A percentile compares a stretch with the other conserved stretches of the same genome.
These are phyloP conservation scores for Lolium multiflorum DNA, from an alignment of 176 grass and related monocot genomes.

Conservation along the genomic window DNA sequence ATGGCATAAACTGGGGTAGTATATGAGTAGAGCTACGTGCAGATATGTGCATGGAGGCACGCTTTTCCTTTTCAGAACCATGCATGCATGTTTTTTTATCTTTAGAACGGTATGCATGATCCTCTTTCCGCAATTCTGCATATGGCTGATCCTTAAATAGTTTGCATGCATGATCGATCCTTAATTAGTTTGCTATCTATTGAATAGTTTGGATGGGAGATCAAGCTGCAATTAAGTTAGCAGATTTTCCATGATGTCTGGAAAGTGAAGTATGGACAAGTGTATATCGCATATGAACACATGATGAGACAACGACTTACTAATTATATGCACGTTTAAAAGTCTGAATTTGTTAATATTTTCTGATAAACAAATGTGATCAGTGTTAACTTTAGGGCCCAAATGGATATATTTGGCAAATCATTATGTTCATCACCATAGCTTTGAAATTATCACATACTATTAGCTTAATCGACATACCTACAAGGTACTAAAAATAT, in stretches of 20 bases:
- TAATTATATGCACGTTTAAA: neutral
- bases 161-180: neutral
- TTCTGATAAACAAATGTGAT: neutral
- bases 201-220: no score
- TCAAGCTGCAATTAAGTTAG: neutral
- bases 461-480: neutral
- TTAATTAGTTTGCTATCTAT: neutral
- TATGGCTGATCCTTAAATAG: no score
- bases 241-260: slow-evolving; percentile 3
- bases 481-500: no score
- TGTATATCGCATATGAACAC: slow-evolving; percentile 9
- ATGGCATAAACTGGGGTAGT: neutral
- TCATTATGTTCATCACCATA: neutral
- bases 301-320: slow-evolving; percentile 1
- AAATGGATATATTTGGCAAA: neutral
- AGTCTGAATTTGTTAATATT: neutral
- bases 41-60: neutral
- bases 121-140: no score
- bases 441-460: neutral
- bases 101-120: neutral
- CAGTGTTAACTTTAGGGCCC: neutral
- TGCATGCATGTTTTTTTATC: no score
- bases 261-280: slow-evolving; percentile 50
- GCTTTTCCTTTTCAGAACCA: neutral
- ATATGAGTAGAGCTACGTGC: neutral